Conservation (phyloP, 2,329 filamentous ascomycete species). For the Colletotrichum filicis region DNA sequence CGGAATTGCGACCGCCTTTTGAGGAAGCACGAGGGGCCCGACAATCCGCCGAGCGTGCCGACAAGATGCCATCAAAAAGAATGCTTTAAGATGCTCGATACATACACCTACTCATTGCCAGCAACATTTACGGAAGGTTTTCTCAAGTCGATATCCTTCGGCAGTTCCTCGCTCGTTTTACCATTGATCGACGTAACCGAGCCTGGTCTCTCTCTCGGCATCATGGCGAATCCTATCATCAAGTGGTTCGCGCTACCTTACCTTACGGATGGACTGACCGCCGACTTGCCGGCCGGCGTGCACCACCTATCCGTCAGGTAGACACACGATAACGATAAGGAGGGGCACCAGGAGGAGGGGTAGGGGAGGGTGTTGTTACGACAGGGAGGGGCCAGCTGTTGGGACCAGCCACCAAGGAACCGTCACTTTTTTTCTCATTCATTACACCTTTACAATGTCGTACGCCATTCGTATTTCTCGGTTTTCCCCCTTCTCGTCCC, state of each 20-base stretch:
- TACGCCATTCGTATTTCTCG: not conserved
- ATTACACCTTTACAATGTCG: conserved; percentile 3
- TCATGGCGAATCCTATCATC: not conserved
- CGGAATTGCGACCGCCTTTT: not conserved
- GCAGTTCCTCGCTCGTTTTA: not conserved
- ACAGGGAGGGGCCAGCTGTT: not conserved
- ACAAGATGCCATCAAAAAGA: not conserved
- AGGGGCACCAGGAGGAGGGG: not conserved
- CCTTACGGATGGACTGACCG: not conserved
- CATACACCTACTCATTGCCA: not conserved
- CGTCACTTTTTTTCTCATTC: not conserved
- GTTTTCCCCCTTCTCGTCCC: not conserved
- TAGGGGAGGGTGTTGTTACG: not conserved
- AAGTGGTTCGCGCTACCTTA: not conserved
- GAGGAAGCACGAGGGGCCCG: not conserved
- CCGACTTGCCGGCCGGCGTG: conserved; percentile 18
- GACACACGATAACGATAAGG: conserved; percentile 12
- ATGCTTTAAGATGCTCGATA: not conserved
- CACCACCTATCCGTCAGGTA: not conserved
- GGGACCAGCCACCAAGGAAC: not conserved
- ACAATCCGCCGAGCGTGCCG: not conserved
- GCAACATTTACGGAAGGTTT: not conserved
- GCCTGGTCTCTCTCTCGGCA: not conserved
- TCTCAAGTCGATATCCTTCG: not conserved
- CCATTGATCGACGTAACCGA: not conserved